phyloP scores from a whole-genome alignment of 2,329 filamentous ascomycete genomes.

The Aspergillus transmontanensis region DNA sequence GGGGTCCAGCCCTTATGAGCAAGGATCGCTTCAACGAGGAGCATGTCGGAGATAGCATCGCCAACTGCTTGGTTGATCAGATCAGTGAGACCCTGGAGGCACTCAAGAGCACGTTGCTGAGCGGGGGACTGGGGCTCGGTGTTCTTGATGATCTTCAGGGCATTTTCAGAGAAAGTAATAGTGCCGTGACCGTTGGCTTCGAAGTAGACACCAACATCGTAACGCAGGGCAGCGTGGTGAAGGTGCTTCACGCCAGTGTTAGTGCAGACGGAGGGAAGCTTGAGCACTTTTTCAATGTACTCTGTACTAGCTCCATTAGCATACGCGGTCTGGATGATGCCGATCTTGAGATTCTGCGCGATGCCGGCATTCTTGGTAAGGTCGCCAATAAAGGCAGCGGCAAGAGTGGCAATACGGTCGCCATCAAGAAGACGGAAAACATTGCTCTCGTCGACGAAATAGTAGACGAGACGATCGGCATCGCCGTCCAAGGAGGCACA shows the following conservation, averaged over 20 bases:
- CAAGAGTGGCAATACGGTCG: constrained; percentile 92
- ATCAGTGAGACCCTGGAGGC: constrained; percentile 78
- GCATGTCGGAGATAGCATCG: constrained; percentile 92
- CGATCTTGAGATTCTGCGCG: constrained; percentile 79
- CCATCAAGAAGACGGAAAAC: constrained; percentile 93
- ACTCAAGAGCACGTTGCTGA: constrained; percentile 85
- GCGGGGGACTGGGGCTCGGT: constrained; percentile 86
- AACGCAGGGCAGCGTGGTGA: constrained; percentile 93
- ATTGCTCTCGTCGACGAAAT: constrained; percentile 80
- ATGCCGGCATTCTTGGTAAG: constrained; percentile 80
- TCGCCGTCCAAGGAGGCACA: constrained; percentile 94
- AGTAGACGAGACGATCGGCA: constrained; percentile 93
- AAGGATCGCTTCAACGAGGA: constrained; percentile 93
- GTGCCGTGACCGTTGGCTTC: constrained; percentile 98
- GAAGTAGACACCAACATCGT: constrained; percentile 96
- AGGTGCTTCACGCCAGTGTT: constrained; percentile 96
- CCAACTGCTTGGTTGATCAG: constrained; percentile 98
- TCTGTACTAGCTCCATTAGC: constrained; percentile 94
- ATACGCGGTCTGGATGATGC: constrained; percentile 95
- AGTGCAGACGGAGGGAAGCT: constrained; percentile 88
- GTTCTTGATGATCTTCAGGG: constrained; percentile 74
- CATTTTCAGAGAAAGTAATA: constrained; percentile 86
- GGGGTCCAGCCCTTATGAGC: constrained; percentile 92
- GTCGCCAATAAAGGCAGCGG: constrained; percentile 90
- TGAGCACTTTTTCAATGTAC: constrained; percentile 85